phyloP scores from a whole-genome alignment of 2,329 filamentous ascomycete genomes.

The Colletotrichum sp. region DNA sequence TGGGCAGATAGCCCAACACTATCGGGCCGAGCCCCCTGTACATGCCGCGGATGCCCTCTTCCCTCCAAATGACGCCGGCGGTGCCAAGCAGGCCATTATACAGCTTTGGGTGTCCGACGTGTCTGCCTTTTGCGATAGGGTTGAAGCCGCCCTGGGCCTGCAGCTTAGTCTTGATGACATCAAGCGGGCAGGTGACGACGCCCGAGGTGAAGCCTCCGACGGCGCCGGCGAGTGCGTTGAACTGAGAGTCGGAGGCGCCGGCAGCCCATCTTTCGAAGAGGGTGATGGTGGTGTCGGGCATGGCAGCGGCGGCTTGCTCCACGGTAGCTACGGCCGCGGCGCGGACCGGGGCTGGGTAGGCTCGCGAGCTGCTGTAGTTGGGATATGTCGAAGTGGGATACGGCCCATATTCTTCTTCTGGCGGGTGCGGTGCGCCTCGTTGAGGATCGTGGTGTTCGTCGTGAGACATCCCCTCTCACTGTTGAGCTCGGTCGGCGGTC shows the following conservation, averaged over 20 bases:
- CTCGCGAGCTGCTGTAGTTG: slow-evolving; percentile 24
- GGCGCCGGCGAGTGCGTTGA: slow-evolving; percentile 88
- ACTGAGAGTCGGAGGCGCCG: slow-evolving; percentile 63
- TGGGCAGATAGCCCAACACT: slow-evolving; percentile 92
- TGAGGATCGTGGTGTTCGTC: slow-evolving; percentile 44
- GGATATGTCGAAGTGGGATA: slow-evolving; percentile 28
- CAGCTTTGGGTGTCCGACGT: slow-evolving; percentile 60
- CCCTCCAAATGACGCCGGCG: slow-evolving; percentile 80
- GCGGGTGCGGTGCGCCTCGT: slow-evolving; percentile 28
- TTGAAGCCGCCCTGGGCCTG: slow-evolving; percentile 91
- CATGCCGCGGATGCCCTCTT: slow-evolving; percentile 89
- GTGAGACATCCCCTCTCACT: slow-evolving; percentile 53
- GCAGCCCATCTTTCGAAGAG: slow-evolving; percentile 61
- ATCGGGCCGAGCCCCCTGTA: slow-evolving; percentile 95
- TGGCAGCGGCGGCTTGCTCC: slow-evolving; percentile 17
- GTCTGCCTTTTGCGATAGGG: slow-evolving; percentile 53
- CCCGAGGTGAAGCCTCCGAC: slow-evolving; percentile 91
- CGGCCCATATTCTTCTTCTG: slow-evolving; percentile 40
- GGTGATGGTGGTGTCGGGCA: slow-evolving; percentile 37
- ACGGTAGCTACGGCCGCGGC: slow-evolving; percentile 7
- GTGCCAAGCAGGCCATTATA: slow-evolving; percentile 92
- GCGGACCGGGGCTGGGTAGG: slow-evolving; percentile 17
- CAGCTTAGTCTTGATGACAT: slow-evolving; percentile 98
- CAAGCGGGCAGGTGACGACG: slow-evolving; percentile 92
- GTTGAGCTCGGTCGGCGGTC: slow-evolving; percentile 1